Evolutionary conservation across 768 basidiomycete genomes (phyloP).

Genomic region (Naematelia aurantialba): DNA sequence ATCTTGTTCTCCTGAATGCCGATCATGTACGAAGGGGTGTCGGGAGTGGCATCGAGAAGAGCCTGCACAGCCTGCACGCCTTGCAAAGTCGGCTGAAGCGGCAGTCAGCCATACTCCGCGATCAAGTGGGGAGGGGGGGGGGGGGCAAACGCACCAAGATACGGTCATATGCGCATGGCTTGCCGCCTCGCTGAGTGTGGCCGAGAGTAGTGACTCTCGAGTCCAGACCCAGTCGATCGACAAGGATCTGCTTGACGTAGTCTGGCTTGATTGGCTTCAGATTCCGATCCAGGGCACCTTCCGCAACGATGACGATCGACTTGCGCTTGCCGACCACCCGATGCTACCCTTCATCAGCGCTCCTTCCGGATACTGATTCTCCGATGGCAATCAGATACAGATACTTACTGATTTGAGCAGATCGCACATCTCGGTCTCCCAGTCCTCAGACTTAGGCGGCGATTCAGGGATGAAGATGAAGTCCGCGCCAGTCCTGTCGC

Average conservation of each 20-base stretch:
- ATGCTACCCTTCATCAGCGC: slow-evolving; percentile 58
- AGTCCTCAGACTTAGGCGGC: slow-evolving; percentile 71
- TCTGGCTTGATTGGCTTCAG: slow-evolving; percentile 89
- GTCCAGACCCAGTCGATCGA: slow-evolving; percentile 82
- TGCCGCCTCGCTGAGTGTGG: slow-evolving; percentile 92
- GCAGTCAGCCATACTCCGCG: slow-evolving; percentile 6
- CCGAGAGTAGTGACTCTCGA: slow-evolving; percentile 95
- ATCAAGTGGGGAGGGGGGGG: no score
- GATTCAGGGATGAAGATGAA: slow-evolving; percentile 96
- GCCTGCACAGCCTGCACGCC: slow-evolving; percentile 89
- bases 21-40: slow-evolving; percentile 95
- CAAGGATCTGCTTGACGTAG: slow-evolving; percentile 82
- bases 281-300: slow-evolving; percentile 83
- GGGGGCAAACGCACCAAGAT: slow-evolving; percentile 63
- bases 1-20: slow-evolving; percentile 95
- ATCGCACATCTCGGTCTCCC: slow-evolving; percentile 90
- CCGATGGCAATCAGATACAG: no score
- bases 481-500: slow-evolving; percentile 66
- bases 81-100: slow-evolving; percentile 81
- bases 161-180: slow-evolving; percentile 87
- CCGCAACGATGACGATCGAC: slow-evolving; percentile 96
- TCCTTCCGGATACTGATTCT: no score
- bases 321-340: slow-evolving; percentile 89
- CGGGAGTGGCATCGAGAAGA: slow-evolving; percentile 75
- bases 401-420: slow-evolving; percentile 69